A percentile compares a stretch with the other conserved stretches of the same genome.
These are phyloP conservation scores for Cordyceps fumosorosea DNA, from an alignment of 2,329 filamentous ascomycete species.

Conservation along the genomic window DNA sequence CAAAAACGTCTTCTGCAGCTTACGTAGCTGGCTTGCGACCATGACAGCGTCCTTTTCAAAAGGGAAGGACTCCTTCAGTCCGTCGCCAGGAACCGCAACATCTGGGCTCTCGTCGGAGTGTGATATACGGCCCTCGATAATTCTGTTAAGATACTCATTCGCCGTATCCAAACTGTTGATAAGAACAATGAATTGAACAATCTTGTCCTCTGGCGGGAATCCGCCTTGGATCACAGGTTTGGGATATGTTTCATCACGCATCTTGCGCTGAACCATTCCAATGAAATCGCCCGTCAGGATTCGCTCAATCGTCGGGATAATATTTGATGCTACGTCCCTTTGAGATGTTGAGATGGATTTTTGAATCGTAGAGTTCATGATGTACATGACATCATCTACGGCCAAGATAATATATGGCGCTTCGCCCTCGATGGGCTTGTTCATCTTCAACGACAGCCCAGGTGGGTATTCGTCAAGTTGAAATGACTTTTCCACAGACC, in stretches of 20 bases:
- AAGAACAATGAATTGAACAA: constrained; percentile 83
- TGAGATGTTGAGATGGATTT: constrained; percentile 84
- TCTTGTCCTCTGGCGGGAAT: constrained; percentile 78
- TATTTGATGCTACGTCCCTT: constrained; percentile 65
- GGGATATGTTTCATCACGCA: constrained; percentile 93
- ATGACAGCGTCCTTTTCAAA: constrained; percentile 68
- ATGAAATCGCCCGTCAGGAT: constrained; percentile 87
- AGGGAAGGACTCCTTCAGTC: constrained; percentile 64
- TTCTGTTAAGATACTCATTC: constrained; percentile 83
- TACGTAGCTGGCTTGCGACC: constrained; percentile 61
- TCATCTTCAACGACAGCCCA: constrained; percentile 70
- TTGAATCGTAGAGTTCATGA: constrained; percentile 86
- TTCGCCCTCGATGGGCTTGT: constrained; percentile 65
- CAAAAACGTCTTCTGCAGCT: constrained; percentile 65
- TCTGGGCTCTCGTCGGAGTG: constrained; percentile 32
- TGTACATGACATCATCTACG: constrained; percentile 99
- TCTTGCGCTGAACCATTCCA: constrained; percentile 94
- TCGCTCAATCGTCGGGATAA: constrained; percentile 70
- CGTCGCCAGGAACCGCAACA: constrained; percentile 30
- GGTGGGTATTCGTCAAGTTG: constrained; percentile 85
- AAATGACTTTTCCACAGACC: constrained; percentile 95
- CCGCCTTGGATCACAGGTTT: constrained; percentile 70
- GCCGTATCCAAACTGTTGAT: constrained; percentile 95
- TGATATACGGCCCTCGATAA: constrained; percentile 63
- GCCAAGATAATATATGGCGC: constrained; percentile 90